These are phyloP conservation scores for Tremella fuciformis DNA, from an alignment of 768 basidiomycete genomes.

Conservation along the genomic window DNA sequence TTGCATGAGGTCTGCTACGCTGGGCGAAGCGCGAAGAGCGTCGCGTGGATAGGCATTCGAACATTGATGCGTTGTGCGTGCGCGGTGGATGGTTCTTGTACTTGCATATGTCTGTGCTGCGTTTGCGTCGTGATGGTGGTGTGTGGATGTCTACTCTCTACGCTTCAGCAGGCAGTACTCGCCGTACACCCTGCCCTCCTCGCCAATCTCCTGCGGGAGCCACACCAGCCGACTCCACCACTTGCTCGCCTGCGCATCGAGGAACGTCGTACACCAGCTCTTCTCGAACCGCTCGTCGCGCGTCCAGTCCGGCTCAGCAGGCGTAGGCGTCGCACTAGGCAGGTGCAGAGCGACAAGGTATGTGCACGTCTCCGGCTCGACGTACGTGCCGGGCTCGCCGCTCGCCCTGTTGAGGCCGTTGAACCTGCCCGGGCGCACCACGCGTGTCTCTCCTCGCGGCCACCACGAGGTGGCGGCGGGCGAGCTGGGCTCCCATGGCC, in stretches of 20 bases:
- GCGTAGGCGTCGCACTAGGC: conserved; percentile 61
- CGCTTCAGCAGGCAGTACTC: conserved; percentile 83
- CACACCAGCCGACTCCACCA: conserved; percentile 73
- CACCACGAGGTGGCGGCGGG: conserved; percentile 54
- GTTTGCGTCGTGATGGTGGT: too few relatives aligned
- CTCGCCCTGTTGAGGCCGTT: conserved; percentile 83
- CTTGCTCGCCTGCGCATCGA: conserved; percentile 74
- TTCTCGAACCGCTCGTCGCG: conserved; percentile 66
- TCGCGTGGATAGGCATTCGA: background rate
- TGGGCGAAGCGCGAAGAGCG: background rate
- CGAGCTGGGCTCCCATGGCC: conserved; percentile 62
- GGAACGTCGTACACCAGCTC: conserved; percentile 74
- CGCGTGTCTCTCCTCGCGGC: conserved; percentile 64
- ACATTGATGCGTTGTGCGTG: background rate
- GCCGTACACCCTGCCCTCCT: conserved; percentile 70
- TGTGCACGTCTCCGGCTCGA: conserved; percentile 70
- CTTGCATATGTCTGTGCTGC: too few relatives aligned
- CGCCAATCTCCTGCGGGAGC: conserved; percentile 71
- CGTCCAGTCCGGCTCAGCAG: conserved; percentile 73
- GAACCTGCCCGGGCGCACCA: conserved; percentile 61
- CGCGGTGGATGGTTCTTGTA: background rate
- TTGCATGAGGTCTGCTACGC: conserved; percentile 2
- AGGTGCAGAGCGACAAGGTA: conserved; percentile 90
- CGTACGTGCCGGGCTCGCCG: conserved; percentile 67
- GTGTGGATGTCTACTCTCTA: conserved; percentile 10